Percentiles rank a stretch among this genome's conserved stretches.
Conservation (phyloP, 129 eudicot genomes). For the Mikania micrantha region DNA sequence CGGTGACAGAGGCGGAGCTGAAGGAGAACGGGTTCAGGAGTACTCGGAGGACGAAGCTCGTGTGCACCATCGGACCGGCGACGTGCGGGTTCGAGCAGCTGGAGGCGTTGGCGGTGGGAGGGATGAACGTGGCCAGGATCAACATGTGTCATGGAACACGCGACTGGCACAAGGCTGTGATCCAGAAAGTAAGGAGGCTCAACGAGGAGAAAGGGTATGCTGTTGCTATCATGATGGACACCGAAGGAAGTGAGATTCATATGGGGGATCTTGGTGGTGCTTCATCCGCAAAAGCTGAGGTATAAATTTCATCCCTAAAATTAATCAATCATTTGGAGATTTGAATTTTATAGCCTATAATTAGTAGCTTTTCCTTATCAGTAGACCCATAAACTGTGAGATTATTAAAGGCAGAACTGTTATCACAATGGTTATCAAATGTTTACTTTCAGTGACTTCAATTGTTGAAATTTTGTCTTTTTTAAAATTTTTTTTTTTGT, state of each 20-base stretch:
- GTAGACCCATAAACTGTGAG: not conserved
- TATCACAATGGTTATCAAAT: too few relatives aligned
- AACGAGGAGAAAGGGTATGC: constrained; percentile 88
- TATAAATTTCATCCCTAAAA: too few relatives aligned
- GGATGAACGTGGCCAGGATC: constrained; percentile 92
- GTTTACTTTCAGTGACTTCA: too few relatives aligned
- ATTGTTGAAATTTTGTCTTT: too few relatives aligned
- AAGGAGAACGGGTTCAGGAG: constrained; percentile 93
- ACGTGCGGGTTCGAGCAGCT: constrained; percentile 64
- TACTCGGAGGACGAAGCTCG: constrained; percentile 80
- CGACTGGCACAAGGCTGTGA: constrained; percentile 79
- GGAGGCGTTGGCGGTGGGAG: constrained; percentile 86
- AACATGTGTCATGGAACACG: constrained; percentile 92
- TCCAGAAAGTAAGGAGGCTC: constrained; percentile 65
- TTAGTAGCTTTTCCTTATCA: too few relatives aligned
- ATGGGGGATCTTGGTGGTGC: constrained; percentile 98
- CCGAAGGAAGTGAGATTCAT: constrained; percentile 78
- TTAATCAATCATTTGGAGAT: too few relatives aligned
- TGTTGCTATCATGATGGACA: constrained; percentile 93
- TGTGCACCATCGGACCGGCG: constrained; percentile 81
- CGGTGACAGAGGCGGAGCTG: constrained; percentile 77
- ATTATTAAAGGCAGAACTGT: too few relatives aligned
- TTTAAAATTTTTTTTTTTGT: too few relatives aligned
- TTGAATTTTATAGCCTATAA: too few relatives aligned
- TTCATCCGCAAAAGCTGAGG: constrained; percentile 84